Evolutionary conservation across 768 basidiomycete species (phyloP).

Genomic region (Russula earlei): DNA sequence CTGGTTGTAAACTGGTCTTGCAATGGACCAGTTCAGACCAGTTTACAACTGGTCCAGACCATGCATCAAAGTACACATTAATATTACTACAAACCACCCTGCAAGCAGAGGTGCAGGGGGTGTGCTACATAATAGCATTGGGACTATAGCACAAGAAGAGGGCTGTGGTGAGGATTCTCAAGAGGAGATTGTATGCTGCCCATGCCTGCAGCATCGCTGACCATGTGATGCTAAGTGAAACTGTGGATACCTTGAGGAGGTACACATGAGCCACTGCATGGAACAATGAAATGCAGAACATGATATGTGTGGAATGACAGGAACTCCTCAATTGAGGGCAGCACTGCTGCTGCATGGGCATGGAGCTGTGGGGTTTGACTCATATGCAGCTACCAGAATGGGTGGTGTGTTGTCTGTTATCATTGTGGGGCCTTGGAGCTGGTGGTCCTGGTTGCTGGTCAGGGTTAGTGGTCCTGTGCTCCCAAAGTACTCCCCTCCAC

Average conservation of each 20-base stretch:
- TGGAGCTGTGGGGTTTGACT: background rate
- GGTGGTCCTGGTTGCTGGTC: too few species aligned
- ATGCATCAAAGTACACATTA: too few species aligned
- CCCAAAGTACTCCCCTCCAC: too few species aligned
- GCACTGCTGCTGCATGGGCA: conserved; percentile 13
- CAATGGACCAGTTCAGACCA: too few species aligned
- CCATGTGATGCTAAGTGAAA: background rate
- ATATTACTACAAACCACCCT: too few species aligned
- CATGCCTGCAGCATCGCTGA: background rate
- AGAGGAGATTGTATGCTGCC: conserved; percentile 3
- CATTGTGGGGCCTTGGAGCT: too few species aligned
- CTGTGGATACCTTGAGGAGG: conserved; percentile 5
- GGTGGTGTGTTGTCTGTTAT: too few species aligned
- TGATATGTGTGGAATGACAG: background rate
- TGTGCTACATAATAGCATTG: too few species aligned
- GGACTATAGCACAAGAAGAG: conserved; percentile 5
- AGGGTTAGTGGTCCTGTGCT: too few species aligned
- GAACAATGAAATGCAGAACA: background rate
- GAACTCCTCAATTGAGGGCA: conserved; percentile 1
- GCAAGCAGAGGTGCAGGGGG: too few species aligned
- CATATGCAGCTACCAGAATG: background rate
- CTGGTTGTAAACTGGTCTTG: too few species aligned
- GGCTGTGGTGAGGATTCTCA: conserved; percentile 7
- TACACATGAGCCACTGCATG: conserved; percentile 5
- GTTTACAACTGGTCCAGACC: too few species aligned